A percentile compares a stretch with the other conserved stretches of the same genome.
Conservation (phyloP, 2,329 filamentous ascomycete species). For the Scedosporium apiospermum region DNA sequence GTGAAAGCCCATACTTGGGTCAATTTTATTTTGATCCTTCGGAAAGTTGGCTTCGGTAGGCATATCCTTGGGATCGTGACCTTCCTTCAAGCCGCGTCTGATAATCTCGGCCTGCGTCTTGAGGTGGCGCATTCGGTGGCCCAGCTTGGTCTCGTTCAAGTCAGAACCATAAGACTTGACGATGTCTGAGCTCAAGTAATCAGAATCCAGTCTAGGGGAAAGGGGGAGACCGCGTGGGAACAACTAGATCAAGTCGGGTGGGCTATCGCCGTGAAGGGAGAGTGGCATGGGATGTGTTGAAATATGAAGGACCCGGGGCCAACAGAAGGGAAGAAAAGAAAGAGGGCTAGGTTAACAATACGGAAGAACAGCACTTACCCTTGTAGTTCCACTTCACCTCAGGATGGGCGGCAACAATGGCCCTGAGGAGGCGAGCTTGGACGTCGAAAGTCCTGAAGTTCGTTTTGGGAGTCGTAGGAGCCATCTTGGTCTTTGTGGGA, state of each 20-base stretch:
- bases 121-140: conserved; percentile 42
- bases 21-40: conserved; percentile 25
- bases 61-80: conserved; percentile 34
- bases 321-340: conserved; percentile 1
- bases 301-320: background rate
- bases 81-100: conserved; percentile 21
- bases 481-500: conserved; percentile 24
- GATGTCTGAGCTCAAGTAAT: conserved; percentile 29
- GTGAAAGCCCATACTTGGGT: conserved; percentile 12
- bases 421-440: conserved; percentile 49
- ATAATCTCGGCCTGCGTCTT: conserved; percentile 31
- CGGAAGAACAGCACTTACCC: conserved; percentile 33
- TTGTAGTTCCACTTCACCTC: conserved; percentile 49
- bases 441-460: conserved; percentile 54
- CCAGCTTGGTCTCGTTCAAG: conserved; percentile 33
- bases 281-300: background rate
- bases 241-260: conserved; percentile 4
- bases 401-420: conserved; percentile 48
- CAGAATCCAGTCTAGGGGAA: conserved; percentile 5
- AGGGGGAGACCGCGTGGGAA: background rate
- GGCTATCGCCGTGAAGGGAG: conserved; percentile 4
- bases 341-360: background rate
- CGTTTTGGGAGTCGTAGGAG: conserved; percentile 28
- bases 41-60: conserved; percentile 24
- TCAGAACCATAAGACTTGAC: conserved; percentile 38